Evolutionary conservation across 2,329 filamentous ascomycete genomes (phyloP), one percentile per base, ranked within the genome.

Genomic region (Cryphonectria naterciae): DNA sequence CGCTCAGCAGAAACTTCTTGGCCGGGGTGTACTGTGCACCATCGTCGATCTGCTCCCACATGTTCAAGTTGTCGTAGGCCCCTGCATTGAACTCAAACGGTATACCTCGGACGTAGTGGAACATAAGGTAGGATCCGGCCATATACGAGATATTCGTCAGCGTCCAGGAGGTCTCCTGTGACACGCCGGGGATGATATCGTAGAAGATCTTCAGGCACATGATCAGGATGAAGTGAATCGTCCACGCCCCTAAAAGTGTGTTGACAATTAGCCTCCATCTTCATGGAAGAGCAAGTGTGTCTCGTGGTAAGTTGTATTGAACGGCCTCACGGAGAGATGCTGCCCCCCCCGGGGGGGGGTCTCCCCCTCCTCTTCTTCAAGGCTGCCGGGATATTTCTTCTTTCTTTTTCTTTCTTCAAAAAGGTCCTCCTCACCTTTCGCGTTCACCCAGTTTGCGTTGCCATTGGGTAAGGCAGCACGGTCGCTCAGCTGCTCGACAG

Each of bases 21-120:
- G 96, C 93, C 4, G 96, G 96, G 0, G 96, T 99, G 85, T 98
- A 99, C 82, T 99, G 96, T 77, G 96, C 96, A 63, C 96, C 96
- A 78, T 98, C 97, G 85, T 99, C 96, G 81, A 99, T 99, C 84
- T 99, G 96, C 85, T 99, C 96, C 96, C 96, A 99, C 96, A 99
- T 98, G 85, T 98, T 99, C 79, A 99, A 88, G 82, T 99, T 98
- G 86, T 99, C 96, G 82, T 98, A 99, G 76, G 96, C 96, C 72
- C 96, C 96, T 70, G 93, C 92, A 80, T 99, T 99, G 88, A 99
- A 99, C 82, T 99, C 96, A 80, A 99, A 99, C 7, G 96, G 96
- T 63, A 98, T 94, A 76, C 96, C 96, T 79, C 95, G 94, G 76
- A 99, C 96, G 87, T 94, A 97, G 84, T 99, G 96, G 84, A 99